Conservation (phyloP, 2,329 filamentous ascomycete species). For the Xylaria sp. region DNA sequence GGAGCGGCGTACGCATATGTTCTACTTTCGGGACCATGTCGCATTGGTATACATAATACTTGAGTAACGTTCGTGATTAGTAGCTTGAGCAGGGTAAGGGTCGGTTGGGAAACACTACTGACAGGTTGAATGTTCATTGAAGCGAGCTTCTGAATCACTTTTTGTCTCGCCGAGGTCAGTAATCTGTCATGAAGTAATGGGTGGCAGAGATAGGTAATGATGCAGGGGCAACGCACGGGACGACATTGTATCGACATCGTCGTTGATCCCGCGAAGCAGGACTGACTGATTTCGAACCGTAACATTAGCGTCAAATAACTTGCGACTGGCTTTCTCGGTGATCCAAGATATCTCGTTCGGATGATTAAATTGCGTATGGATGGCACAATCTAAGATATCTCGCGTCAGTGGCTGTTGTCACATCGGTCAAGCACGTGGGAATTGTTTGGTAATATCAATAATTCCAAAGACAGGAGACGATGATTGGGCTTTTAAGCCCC, state of each 20-base stretch:
- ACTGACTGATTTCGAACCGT: slow-evolving; percentile 67
- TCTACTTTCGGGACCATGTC: slow-evolving; percentile 67
- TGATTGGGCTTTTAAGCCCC: too few species aligned
- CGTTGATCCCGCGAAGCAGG: slow-evolving; percentile 64
- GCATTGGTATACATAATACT: slow-evolving; percentile 70
- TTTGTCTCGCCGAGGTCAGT: too few species aligned
- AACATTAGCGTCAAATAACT: slow-evolving; percentile 56
- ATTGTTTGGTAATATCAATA: not conserved
- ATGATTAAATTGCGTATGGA: slow-evolving; percentile 72
- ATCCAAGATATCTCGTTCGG: slow-evolving; percentile 67
- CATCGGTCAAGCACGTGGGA: not conserved
- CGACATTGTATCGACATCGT: slow-evolving; percentile 58
- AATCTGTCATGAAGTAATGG: too few species aligned
- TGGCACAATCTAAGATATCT: slow-evolving; percentile 44
- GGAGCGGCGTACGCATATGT: slow-evolving; percentile 66
- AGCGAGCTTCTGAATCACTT: slow-evolving; percentile 58
- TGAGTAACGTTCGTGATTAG: not conserved
- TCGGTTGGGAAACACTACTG: slow-evolving; percentile 31
- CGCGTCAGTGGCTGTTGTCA: not conserved
- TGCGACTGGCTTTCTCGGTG: slow-evolving; percentile 56
- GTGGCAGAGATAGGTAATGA: too few species aligned
- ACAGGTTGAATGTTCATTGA: slow-evolving; percentile 64
- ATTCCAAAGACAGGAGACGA: not conserved
- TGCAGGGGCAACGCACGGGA: slow-evolving; percentile 30
- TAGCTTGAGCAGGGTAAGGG: not conserved